Conservation (phyloP, 306 rosid genomes). For the Quercus engelmannii region DNA sequence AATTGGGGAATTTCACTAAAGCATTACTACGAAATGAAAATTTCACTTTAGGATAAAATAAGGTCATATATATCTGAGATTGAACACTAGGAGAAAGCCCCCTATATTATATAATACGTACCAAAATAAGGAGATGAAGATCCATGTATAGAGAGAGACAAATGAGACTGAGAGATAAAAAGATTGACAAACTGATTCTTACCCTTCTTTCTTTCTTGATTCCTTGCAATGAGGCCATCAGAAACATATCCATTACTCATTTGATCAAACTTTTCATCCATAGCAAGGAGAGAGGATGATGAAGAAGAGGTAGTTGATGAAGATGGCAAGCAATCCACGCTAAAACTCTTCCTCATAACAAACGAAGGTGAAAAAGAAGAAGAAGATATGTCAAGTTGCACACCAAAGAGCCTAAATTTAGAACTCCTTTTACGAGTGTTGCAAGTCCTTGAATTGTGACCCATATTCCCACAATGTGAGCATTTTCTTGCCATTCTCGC, state of each 20-base stretch:
- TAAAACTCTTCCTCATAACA: conserved; percentile 63
- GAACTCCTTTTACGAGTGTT: conserved; percentile 35
- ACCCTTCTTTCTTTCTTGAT: conserved; percentile 80
- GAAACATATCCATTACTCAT: conserved; percentile 52
- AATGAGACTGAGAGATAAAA: neutral
- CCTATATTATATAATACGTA: too few species aligned
- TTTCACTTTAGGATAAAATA: too few species aligned
- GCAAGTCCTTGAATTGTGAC: conserved; percentile 95
- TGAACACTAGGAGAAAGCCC: too few species aligned
- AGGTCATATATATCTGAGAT: too few species aligned
- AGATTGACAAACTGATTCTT: neutral
- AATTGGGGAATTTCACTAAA: too few species aligned
- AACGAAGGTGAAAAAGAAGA: neutral
- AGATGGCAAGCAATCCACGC: conserved; percentile 58
- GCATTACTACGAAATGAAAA: too few species aligned
- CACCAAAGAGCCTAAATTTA: conserved; percentile 75
- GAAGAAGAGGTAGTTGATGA: conserved; percentile 30
- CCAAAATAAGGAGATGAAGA: neutral
- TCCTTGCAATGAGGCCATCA: conserved; percentile 47
- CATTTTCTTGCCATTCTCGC: conserved; percentile 85
- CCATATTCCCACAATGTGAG: conserved; percentile 85
- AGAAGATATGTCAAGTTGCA: conserved; percentile 45
- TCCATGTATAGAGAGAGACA: neutral
- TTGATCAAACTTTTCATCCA: conserved; percentile 31
- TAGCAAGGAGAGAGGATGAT: conserved; percentile 36